phyloP scores from a whole-genome alignment of 1,139 yeast genomes.

The Kurtzmaniella quercitrusa region DNA sequence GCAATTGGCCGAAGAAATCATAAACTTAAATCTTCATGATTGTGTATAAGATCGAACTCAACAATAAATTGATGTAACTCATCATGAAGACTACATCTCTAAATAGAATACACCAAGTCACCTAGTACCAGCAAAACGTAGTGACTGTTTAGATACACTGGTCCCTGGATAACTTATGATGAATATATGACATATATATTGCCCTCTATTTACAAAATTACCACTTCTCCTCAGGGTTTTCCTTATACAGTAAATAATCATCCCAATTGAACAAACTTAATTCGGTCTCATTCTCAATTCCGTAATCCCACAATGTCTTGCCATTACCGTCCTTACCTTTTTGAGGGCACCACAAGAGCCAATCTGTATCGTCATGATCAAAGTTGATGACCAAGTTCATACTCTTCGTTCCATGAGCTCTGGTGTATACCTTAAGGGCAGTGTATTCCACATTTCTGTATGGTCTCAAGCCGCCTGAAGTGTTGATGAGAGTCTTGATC shows the following conservation, averaged over 20 bases:
- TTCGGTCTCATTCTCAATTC: slow-evolving; percentile 87
- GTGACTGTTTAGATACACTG: too few species aligned
- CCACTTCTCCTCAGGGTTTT: slow-evolving; percentile 92
- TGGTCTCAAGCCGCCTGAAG: slow-evolving; percentile 73
- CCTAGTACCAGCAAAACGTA: too few species aligned
- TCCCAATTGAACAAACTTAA: slow-evolving; percentile 67
- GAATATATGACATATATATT: too few species aligned
- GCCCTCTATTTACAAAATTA: slow-evolving; percentile 15
- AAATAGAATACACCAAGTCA: too few species aligned
- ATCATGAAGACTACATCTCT: too few species aligned
- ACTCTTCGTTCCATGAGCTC: slow-evolving; percentile 93
- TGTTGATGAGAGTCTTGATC: slow-evolving; percentile 46
- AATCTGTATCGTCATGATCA: slow-evolving; percentile 58
- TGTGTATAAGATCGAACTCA: too few species aligned
- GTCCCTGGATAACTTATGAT: too few species aligned
- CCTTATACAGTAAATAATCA: slow-evolving; percentile 65
- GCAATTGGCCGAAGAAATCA: too few species aligned
- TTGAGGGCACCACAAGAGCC: slow-evolving; percentile 47
- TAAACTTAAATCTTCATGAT: too few species aligned
- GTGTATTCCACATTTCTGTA: slow-evolving; percentile 76
- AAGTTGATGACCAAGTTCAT: slow-evolving; percentile 88
- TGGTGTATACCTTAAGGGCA: slow-evolving; percentile 80
- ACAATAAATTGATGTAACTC: too few species aligned
- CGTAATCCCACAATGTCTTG: slow-evolving; percentile 57
- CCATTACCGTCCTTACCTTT: slow-evolving; percentile 29